A percentile compares a stretch with the other conserved stretches of the same genome.
phyloP scores from a whole-genome alignment of 2,329 filamentous ascomycete species.

The Truncatella angustata region DNA sequence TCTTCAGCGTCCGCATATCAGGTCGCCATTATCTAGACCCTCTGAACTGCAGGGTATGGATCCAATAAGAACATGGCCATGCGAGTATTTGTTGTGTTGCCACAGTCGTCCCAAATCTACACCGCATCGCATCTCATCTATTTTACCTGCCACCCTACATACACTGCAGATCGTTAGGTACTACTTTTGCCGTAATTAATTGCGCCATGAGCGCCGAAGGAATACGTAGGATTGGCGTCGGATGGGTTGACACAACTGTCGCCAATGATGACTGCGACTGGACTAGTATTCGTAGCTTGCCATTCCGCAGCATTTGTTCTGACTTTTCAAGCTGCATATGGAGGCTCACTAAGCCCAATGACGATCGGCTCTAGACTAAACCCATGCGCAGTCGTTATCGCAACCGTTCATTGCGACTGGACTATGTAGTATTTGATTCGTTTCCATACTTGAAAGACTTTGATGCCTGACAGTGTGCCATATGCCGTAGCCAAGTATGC shows the following conservation, averaged over 20 bases:
- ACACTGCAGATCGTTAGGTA: not conserved
- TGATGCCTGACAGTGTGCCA: not conserved
- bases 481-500: not conserved
- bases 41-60: not conserved
- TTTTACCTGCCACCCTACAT: conserved; percentile 1
- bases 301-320: conserved; percentile 2
- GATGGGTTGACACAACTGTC: not conserved
- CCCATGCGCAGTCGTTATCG: not conserved
- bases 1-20: not conserved
- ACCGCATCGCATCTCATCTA: conserved; percentile 1
- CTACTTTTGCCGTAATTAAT: not conserved
- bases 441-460: not conserved
- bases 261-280: not conserved
- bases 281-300: not conserved
- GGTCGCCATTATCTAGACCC: conserved; percentile 13
- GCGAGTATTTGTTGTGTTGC: conserved; percentile 5
- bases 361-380: not conserved
- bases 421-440: not conserved
- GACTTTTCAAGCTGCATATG: conserved; percentile 7
- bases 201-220: conserved; percentile 9
- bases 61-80: conserved; percentile 12
- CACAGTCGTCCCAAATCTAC: conserved; percentile 1
- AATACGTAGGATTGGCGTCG: conserved; percentile 8
- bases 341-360: not conserved
- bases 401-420: not conserved